Evolutionary conservation across 768 basidiomycete genomes (phyloP).

Genomic region (Tricholoma hemisulphureum): DNA sequence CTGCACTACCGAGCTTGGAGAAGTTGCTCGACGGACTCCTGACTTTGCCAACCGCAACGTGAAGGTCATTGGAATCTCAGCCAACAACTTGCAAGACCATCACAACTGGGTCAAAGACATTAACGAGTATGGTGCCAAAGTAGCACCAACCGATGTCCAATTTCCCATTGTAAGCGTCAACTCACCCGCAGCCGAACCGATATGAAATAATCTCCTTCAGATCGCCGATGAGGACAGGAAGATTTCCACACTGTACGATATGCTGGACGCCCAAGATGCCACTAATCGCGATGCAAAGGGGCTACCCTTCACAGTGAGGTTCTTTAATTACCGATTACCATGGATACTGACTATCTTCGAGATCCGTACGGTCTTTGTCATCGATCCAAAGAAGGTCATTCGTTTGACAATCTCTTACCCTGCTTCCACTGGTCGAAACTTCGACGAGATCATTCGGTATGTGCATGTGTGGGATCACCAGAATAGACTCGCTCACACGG

Average conservation of each 20-base stretch:
- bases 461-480: constrained; percentile 15
- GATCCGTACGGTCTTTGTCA: constrained; percentile 96
- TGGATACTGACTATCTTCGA: constrained; percentile 23
- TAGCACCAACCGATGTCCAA: constrained; percentile 68
- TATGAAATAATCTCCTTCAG: constrained; percentile 33
- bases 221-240: constrained; percentile 91
- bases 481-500: neutral
- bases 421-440: constrained; percentile 94
- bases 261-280: constrained; percentile 94
- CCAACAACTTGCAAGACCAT: constrained; percentile 86
- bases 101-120: constrained; percentile 88
- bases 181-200: constrained; percentile 1
- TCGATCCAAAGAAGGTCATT: constrained; percentile 96
- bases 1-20: constrained; percentile 96
- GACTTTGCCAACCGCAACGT: constrained; percentile 89
- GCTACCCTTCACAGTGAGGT: constrained; percentile 83
- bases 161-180: constrained; percentile 84
- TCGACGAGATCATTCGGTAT: constrained; percentile 59
- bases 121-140: constrained; percentile 70
- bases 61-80: constrained; percentile 92
- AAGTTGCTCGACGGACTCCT: constrained; percentile 81
- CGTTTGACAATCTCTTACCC: constrained; percentile 90
- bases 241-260: constrained; percentile 86
- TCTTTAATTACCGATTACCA: neutral
- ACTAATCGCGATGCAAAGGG: constrained; percentile 86